Conservation (phyloP, 345 rosid species). For the Garcia nutans region DNA sequence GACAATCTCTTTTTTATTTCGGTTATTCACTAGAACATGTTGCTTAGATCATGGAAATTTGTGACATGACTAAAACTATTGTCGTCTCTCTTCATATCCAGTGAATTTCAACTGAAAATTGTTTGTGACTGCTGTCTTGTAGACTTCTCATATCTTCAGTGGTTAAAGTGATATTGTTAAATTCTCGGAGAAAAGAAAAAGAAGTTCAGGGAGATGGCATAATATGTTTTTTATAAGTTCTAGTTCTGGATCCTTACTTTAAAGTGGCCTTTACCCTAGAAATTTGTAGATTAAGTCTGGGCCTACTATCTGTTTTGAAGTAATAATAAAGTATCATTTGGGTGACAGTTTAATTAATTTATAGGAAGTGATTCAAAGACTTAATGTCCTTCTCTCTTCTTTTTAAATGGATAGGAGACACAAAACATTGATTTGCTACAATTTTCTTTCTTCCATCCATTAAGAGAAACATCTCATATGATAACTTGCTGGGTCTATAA, state of each 20-base stretch:
- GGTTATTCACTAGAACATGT: neutral
- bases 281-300: no score
- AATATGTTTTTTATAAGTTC: no score
- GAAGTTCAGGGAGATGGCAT: no score
- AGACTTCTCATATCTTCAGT: no score
- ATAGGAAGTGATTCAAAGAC: neutral
- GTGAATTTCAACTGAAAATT: neutral
- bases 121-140: neutral
- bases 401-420: neutral
- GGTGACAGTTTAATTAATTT: no score
- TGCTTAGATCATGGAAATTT: neutral
- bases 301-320: no score
- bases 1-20: neutral
- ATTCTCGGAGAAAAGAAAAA: no score
- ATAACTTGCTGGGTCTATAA: neutral
- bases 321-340: no score
- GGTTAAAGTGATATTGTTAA: no score
- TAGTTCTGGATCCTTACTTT: no score
- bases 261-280: no score
- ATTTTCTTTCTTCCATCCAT: neutral
- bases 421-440: neutral
- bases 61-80: neutral
- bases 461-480: neutral
- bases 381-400: neutral
- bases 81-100: neutral